Evolutionary conservation across 1,284 basidiomycete species (phyloP).

Genomic region (Fomitopsis palustris): DNA sequence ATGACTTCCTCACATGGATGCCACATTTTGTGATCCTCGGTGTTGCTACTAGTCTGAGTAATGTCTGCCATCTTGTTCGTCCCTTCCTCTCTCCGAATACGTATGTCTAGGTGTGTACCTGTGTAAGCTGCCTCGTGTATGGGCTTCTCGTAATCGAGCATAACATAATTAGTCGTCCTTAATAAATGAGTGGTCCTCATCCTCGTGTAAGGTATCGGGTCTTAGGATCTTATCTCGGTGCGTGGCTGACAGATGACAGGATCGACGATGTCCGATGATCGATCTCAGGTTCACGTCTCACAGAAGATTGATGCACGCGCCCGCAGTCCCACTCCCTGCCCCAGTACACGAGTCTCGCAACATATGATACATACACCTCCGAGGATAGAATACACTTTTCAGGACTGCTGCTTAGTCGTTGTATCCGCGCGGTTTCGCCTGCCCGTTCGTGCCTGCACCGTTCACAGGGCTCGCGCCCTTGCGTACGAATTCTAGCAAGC

Average conservation of each 20-base stretch:
- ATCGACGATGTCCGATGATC: conserved; percentile 16
- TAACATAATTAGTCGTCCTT: neutral
- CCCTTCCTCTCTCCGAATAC: neutral
- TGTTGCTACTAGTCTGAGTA: neutral
- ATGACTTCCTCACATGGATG: too few relatives aligned
- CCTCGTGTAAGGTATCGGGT: neutral
- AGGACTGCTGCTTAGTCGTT: conserved; percentile 42
- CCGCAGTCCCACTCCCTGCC: conserved; percentile 6
- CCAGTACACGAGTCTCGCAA: neutral
- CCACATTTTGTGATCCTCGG: too few relatives aligned
- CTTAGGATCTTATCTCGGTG: conserved; percentile 5
- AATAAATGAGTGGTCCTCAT: neutral
- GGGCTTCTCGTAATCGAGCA: neutral
- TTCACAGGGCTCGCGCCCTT: neutral
- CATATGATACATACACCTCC: neutral
- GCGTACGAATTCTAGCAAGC: conserved; percentile 29
- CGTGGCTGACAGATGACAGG: conserved; percentile 8
- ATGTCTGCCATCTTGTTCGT: neutral
- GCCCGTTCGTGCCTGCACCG: conserved; percentile 19
- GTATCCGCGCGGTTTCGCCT: conserved; percentile 48
- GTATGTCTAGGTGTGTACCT: neutral
- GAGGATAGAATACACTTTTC: neutral
- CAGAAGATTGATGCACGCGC: conserved; percentile 11
- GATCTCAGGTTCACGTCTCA: conserved; percentile 2
- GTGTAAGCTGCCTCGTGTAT: conserved; percentile 1